Percentiles rank a stretch among this genome's conserved stretches.
These are phyloP conservation scores for Leptographium procerum DNA, from an alignment of 2,329 filamentous ascomycete species.

Conservation along the genomic window DNA sequence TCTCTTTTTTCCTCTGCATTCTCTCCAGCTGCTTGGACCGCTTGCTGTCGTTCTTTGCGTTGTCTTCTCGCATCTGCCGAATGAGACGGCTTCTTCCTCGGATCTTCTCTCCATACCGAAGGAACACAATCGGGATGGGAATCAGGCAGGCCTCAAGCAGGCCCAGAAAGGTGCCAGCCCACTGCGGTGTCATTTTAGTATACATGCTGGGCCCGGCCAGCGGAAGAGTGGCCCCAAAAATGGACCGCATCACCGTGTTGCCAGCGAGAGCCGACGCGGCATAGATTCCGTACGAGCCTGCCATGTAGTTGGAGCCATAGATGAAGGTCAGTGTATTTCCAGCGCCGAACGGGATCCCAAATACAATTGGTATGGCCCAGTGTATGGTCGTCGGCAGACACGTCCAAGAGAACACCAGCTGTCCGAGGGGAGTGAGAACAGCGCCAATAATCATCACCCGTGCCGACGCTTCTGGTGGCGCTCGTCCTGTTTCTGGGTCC, in stretches of 20 bases:
- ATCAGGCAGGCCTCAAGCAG: slow-evolving; percentile 58
- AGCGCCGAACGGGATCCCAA: slow-evolving; percentile 63
- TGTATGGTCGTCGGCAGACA: slow-evolving; percentile 66
- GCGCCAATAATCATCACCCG: slow-evolving; percentile 69
- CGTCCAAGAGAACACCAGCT: slow-evolving; percentile 84
- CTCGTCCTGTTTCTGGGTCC: slow-evolving; percentile 63
- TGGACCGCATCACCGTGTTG: slow-evolving; percentile 57
- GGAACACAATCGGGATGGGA: slow-evolving; percentile 67
- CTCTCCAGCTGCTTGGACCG: slow-evolving; percentile 13
- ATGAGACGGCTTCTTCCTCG: slow-evolving; percentile 34
- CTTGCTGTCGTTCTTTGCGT: slow-evolving; percentile 20
- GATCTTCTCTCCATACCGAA: slow-evolving; percentile 40
- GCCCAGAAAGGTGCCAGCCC: slow-evolving; percentile 62
- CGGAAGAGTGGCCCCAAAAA: slow-evolving; percentile 60
- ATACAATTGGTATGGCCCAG: slow-evolving; percentile 65
- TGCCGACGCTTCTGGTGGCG: slow-evolving; percentile 70
- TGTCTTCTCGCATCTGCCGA: slow-evolving; percentile 28
- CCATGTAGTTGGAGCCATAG: slow-evolving; percentile 66
- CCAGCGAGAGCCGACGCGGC: slow-evolving; percentile 66
- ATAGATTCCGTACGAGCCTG: slow-evolving; percentile 64
- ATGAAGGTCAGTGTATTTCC: slow-evolving; percentile 70
- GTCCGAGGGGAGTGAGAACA: slow-evolving; percentile 61
- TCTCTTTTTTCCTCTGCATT: not conserved
- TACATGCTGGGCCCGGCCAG: slow-evolving; percentile 66
- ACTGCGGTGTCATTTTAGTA: slow-evolving; percentile 52